Conservation (phyloP, 306 rosid species). For the Quercus aquifolioides region DNA sequence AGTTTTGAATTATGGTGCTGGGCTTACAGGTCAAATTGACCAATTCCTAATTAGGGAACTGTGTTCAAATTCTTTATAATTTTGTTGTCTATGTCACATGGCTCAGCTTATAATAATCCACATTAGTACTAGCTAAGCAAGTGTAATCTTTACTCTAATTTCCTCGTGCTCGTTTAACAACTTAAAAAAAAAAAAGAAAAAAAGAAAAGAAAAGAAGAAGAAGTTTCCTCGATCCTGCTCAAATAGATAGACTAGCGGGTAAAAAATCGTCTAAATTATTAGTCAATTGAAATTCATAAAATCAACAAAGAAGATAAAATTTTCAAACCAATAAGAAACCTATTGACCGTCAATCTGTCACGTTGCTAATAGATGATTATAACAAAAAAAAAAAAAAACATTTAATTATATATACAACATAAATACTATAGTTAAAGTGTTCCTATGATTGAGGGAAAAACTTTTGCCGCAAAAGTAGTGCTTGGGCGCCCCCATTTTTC, state of each 20-base stretch:
- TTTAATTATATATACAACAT: not conserved
- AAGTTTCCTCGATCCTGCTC: not conserved
- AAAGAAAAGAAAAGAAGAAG: too few species aligned
- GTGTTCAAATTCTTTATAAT: not conserved
- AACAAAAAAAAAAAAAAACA: too few species aligned
- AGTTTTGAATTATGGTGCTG: not conserved
- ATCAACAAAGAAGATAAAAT: not conserved
- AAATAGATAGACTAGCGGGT: not conserved
- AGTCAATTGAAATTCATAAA: conserved; percentile 11
- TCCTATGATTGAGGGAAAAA: too few species aligned
- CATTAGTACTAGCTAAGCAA: too few species aligned
- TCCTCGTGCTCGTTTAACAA: not conserved
- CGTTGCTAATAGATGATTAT: not conserved
- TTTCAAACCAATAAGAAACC: not conserved
- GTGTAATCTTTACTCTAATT: not conserved
- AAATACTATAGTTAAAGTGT: not conserved
- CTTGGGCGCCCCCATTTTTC: not conserved
- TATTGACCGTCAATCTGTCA: not conserved
- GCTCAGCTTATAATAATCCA: too few species aligned
- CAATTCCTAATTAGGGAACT: not conserved
- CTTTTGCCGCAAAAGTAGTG: too few species aligned
- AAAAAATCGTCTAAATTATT: not conserved
- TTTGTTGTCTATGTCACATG: not conserved
- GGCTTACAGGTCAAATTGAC: not conserved
- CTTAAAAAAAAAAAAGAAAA: too few species aligned